Evolutionary conservation across 1,284 basidiomycete species (phyloP).

Genomic region (Golubevia pallescens): DNA sequence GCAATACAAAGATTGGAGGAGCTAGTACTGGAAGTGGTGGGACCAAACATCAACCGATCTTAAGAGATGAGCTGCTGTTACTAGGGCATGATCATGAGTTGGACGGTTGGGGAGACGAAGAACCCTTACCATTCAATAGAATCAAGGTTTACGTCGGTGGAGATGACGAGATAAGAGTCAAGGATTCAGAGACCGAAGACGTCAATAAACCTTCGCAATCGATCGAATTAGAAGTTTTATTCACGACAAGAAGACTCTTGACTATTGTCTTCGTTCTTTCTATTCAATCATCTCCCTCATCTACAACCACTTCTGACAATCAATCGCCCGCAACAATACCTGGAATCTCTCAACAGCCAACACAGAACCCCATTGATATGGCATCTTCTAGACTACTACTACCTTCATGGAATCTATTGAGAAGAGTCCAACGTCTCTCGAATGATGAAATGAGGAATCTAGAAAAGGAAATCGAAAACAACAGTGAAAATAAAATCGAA

Average conservation of each 20-base stretch:
- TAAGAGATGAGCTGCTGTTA: not conserved
- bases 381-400: not conserved
- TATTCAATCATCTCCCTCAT: constrained; percentile 13
- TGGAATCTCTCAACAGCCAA: too few species aligned
- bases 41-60: not conserved
- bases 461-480: not conserved
- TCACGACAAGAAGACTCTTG: constrained; percentile 2
- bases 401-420: constrained; percentile 21
- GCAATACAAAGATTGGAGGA: not conserved
- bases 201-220: not conserved
- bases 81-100: constrained; percentile 27
- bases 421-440: constrained; percentile 22
- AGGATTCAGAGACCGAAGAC: constrained; percentile 10
- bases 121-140: constrained; percentile 16
- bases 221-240: constrained; percentile 2
- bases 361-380: too few species aligned
- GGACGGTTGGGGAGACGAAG: constrained; percentile 32
- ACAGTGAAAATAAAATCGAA: constrained; percentile 5
- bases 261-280: not conserved
- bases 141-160: constrained; percentile 19
- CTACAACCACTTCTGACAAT: constrained; percentile 20
- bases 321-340: constrained; percentile 14
- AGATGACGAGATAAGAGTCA: constrained; percentile 10
- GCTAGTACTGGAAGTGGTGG: not conserved
- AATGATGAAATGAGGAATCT: constrained; percentile 23